Percentiles rank a stretch among this genome's conserved stretches.
phyloP scores from a whole-genome alignment of 768 basidiomycete genomes.

The Termitomyces sp. region DNA sequence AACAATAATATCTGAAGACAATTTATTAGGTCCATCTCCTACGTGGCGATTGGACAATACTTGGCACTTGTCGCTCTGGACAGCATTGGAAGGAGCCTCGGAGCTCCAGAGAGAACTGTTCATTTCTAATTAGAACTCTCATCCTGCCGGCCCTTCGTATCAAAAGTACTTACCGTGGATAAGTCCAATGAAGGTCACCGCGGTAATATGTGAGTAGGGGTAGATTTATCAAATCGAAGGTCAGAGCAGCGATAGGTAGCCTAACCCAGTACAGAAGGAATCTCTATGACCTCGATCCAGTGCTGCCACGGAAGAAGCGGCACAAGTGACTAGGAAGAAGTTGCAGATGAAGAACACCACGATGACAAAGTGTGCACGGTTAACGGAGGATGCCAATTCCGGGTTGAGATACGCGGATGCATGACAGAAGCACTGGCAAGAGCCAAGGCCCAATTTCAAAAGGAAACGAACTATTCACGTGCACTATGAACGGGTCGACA shows the following conservation, averaged over 20 bases:
- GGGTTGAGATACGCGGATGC: constrained; percentile 29
- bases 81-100: too few relatives aligned
- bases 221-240: background rate
- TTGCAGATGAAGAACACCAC: constrained; percentile 48
- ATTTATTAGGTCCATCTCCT: too few relatives aligned
- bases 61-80: too few relatives aligned
- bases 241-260: constrained; percentile 24
- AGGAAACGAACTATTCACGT: constrained; percentile 39
- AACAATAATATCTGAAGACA: too few relatives aligned
- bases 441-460: constrained; percentile 27
- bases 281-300: constrained; percentile 44
- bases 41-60: too few relatives aligned
- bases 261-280: constrained; percentile 63
- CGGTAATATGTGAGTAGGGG: constrained; percentile 19
- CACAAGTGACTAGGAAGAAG: constrained; percentile 44
- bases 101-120: too few relatives aligned
- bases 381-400: constrained; percentile 61
- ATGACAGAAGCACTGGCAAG: constrained; percentile 39
- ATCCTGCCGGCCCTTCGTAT: constrained; percentile 39
- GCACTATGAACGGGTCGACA: constrained; percentile 39
- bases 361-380: constrained; percentile 28
- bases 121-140: too few relatives aligned
- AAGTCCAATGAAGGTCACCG: constrained; percentile 17
- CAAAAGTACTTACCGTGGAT: constrained; percentile 43
- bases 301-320: constrained; percentile 55